Base-by-base conservation (phyloP, 2,329 filamentous ascomycete species). In the Clonostachys rosea region DNA sequence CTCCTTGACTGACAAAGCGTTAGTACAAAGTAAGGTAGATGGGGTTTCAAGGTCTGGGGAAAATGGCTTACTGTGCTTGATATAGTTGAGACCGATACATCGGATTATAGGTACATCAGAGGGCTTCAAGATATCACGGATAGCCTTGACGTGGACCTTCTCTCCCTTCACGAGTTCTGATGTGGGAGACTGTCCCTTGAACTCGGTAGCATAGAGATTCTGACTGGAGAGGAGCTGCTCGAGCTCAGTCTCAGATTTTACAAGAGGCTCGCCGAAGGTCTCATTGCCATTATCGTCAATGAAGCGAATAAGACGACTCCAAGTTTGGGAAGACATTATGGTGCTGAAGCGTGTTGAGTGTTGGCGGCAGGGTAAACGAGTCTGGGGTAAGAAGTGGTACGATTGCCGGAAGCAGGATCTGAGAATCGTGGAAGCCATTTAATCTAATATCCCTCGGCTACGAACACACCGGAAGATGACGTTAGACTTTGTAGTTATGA, bases 1-100 rank as follows among this genome's bases (percentile, higher is more conserved):
- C 60, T 79, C 75, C 50, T 72, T 65, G 54, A 79, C 76, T 79
- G 42, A 5, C 6, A 44, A 13, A 5, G 8, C 14, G 14, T 45
- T 1, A 54, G 20, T 30, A 30, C 5, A 30, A 30, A 2, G 3
- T 39, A 5, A 4, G 36, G 14, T 2, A n/a, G 12, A n/a, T 39
- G 36, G 36, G 20, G 7, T 10, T 36, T 14, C 16, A 44, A 35
- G 9, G n/a, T 18, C 10, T n/a, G 5, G 8, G 13, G 30, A 14
- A 34, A 24, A 30, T 18, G 7, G 33, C 14, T 8, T 52, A 67
- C 64, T 67, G 48, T 67, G 64, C 48, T 62, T 61, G 36, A 59
- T 61, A 49, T 66, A 66, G 50, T 67, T 67, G 9, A 67, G 60
- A 5, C 64, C 64, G 39, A 67, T 65, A 39, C 64, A 67, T 9